Percentiles rank a stretch among this genome's conserved stretches.
These are phyloP conservation scores for Fusarium irregulare DNA, from an alignment of 2,329 filamentous ascomycete genomes.

Conservation along the genomic window DNA sequence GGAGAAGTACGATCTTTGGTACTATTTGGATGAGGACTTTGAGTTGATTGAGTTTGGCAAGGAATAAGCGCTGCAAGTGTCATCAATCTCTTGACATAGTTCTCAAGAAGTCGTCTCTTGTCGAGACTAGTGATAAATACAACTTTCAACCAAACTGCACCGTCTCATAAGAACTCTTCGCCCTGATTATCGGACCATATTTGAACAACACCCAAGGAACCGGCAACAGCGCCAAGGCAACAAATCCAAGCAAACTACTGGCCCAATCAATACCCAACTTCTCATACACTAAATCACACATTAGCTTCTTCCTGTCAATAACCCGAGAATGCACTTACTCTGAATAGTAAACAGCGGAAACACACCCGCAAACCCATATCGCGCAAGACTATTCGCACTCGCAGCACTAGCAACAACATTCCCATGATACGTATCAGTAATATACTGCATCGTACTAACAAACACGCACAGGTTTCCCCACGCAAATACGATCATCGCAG, in stretches of 20 bases:
- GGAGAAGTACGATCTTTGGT: conserved; percentile 52
- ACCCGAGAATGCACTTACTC: conserved; percentile 51
- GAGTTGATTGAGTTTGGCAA: conserved; percentile 46
- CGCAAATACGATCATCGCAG: conserved; percentile 66
- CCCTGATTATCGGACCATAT: conserved; percentile 53
- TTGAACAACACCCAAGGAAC: conserved; percentile 66
- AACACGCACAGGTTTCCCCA: conserved; percentile 72
- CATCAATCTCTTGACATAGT: too few species aligned
- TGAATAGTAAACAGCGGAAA: conserved; percentile 72
- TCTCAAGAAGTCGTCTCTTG: background rate
- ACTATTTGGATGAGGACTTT: conserved; percentile 51
- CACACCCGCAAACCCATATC: conserved; percentile 65
- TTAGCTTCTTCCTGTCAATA: background rate
- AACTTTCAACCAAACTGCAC: background rate
- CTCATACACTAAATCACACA: conserved; percentile 51
- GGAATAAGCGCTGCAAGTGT: conserved; percentile 57
- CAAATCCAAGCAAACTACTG: conserved; percentile 59
- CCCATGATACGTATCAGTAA: conserved; percentile 66
- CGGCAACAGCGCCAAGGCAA: conserved; percentile 60
- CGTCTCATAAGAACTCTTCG: conserved; percentile 33
- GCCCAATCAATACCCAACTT: conserved; percentile 60
- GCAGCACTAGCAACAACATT: conserved; percentile 67
- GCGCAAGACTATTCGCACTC: conserved; percentile 68
- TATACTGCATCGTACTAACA: conserved; percentile 63
- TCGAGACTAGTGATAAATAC: background rate